Evolutionary conservation across 2,329 filamentous ascomycete genomes (phyloP).

Genomic region (Diplocarpon mali): DNA sequence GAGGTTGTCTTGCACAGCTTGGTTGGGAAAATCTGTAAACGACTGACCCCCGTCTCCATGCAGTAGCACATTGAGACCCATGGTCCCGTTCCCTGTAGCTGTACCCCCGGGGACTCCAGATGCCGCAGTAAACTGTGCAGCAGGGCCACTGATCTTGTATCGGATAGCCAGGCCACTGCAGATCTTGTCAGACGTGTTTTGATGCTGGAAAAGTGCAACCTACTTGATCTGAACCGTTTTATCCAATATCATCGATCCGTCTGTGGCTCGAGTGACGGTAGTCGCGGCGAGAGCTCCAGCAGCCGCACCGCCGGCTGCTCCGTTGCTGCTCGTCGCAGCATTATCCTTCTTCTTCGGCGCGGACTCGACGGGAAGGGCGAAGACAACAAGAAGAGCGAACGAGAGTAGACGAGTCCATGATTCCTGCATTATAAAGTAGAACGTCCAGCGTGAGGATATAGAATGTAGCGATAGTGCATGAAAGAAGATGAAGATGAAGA

Average conservation of each 20-base stretch:
- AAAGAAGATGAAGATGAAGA: conserved; percentile 6
- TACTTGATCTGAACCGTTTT: conserved; percentile 44
- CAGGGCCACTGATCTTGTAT: conserved; percentile 44
- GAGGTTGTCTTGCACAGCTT: conserved; percentile 65
- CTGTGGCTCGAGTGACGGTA: conserved; percentile 30
- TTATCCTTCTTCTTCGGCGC: conserved; percentile 14
- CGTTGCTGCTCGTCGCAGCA: background rate
- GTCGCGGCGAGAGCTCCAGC: conserved; percentile 7
- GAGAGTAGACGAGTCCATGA: conserved; percentile 16
- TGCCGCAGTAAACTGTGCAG: conserved; percentile 38
- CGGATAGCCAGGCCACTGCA: conserved; percentile 40
- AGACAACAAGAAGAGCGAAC: conserved; percentile 12
- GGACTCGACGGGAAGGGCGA: conserved; percentile 13
- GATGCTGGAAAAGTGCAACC: conserved; percentile 8
- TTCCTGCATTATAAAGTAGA: conserved; percentile 13
- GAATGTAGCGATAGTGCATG: conserved; percentile 1
- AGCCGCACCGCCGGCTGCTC: background rate
- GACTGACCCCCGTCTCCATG: conserved; percentile 50
- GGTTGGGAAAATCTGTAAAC: conserved; percentile 69
- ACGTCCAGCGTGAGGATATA: conserved; percentile 18
- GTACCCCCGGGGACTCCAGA: conserved; percentile 38
- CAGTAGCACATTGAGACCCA: conserved; percentile 45
- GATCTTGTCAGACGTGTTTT: conserved; percentile 8
- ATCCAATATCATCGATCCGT: conserved; percentile 45
- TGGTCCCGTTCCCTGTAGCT: conserved; percentile 26